Evolutionary conservation across 768 basidiomycete genomes (phyloP).

Genomic region (Pleurotus cornucopiae): DNA sequence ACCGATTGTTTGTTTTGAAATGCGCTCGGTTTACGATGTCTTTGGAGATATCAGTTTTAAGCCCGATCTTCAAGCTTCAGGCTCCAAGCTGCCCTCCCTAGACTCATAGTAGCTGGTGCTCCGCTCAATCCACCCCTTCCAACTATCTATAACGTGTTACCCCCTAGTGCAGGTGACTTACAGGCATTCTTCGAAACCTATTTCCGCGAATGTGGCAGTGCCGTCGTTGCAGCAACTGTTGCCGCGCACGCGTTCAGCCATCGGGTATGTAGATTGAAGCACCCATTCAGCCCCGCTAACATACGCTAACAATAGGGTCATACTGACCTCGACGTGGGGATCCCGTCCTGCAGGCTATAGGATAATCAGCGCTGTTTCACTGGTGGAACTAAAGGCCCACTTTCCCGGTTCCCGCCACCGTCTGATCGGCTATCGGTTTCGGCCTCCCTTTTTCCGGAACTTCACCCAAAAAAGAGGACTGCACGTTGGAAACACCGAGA

Average conservation of each 20-base stretch:
- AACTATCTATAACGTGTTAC: too few species aligned
- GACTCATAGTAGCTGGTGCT: too few species aligned
- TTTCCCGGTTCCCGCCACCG: constrained; percentile 61
- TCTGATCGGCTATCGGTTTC: constrained; percentile 47
- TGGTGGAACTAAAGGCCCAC: constrained; percentile 73
- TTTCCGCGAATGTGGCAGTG: constrained; percentile 58
- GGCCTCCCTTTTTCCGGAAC: constrained; percentile 37
- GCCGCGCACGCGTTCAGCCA: constrained; percentile 77
- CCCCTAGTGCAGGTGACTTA: too few species aligned
- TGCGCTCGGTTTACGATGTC: too few species aligned
- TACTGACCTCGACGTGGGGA: constrained; percentile 86
- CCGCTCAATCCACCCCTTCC: too few species aligned
- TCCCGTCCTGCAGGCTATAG: constrained; percentile 66
- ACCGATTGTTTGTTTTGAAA: too few species aligned
- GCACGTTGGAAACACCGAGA: constrained; percentile 64
- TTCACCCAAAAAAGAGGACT: constrained; percentile 74
- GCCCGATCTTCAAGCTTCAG: too few species aligned
- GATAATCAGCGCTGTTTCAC: constrained; percentile 64
- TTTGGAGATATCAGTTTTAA: too few species aligned
- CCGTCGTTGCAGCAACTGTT: constrained; percentile 70
- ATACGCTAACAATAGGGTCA: constrained; percentile 55
- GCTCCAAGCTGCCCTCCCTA: too few species aligned
- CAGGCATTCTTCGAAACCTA: too few species aligned
- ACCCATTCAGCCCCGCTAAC: background rate
- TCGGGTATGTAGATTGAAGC: constrained; percentile 48